A percentile compares a stretch with the other conserved stretches of the same genome.
Evolutionary conservation across 805 yeast species (phyloP).

Genomic region (Wickerhamiella spandovensis): DNA sequence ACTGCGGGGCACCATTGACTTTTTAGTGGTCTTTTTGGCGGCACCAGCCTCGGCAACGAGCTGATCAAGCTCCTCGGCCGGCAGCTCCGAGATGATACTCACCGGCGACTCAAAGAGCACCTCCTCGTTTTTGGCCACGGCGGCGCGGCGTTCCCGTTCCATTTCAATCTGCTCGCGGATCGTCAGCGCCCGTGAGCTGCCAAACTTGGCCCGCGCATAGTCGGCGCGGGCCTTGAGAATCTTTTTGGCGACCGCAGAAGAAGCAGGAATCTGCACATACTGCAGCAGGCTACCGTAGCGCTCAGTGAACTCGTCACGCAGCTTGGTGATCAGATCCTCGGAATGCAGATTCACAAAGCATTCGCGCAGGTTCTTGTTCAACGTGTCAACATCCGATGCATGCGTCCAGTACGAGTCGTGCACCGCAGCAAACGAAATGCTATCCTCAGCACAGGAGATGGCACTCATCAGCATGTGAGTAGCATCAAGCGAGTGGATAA

Average conservation of each 20-base stretch:
- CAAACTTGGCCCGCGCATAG: slow-evolving; percentile 27
- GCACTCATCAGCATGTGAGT: slow-evolving; percentile 93
- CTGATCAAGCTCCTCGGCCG: slow-evolving; percentile 21
- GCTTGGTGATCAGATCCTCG: slow-evolving; percentile 53
- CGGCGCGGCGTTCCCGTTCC: slow-evolving; percentile 48
- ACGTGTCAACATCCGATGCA: slow-evolving; percentile 62
- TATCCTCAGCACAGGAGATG: slow-evolving; percentile 49
- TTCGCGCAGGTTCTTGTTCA: slow-evolving; percentile 61
- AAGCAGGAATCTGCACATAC: slow-evolving; percentile 39
- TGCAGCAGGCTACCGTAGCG: slow-evolving; percentile 65
- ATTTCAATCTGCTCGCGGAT: slow-evolving; percentile 59
- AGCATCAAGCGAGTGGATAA: slow-evolving; percentile 89
- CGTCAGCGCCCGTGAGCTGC: slow-evolving; percentile 27
- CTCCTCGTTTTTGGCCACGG: slow-evolving; percentile 35
- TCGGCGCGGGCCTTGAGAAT: slow-evolving; percentile 38
- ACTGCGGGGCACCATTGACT: slow-evolving; percentile 10
- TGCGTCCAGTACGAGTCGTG: slow-evolving; percentile 99
- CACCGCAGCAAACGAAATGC: slow-evolving; percentile 77
- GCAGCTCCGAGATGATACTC: slow-evolving; percentile 30
- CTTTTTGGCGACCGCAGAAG: slow-evolving; percentile 37
- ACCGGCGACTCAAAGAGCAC: slow-evolving; percentile 43
- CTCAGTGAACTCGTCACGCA: slow-evolving; percentile 65
- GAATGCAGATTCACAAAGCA: slow-evolving; percentile 69
- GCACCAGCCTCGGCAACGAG: slow-evolving; percentile 19
- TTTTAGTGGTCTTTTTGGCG: slow-evolving; percentile 7